Percentiles rank a stretch among this genome's conserved stretches.
Conservation (phyloP, 345 rosid species). For the Salix suchowensis region DNA sequence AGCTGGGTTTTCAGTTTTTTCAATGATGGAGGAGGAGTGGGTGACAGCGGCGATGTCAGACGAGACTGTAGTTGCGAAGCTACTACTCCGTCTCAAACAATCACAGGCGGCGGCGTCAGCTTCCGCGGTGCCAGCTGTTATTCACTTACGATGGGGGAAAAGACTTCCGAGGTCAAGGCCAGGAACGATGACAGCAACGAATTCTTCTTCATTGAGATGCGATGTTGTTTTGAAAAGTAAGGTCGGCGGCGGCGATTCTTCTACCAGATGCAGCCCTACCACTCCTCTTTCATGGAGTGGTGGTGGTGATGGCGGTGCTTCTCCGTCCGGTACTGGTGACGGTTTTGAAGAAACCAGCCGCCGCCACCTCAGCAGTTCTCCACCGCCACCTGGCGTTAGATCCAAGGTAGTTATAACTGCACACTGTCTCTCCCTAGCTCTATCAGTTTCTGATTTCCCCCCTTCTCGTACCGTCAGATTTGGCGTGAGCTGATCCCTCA, state of each 20-base stretch:
- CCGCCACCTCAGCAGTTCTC: constrained; percentile 19
- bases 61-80: constrained; percentile 59
- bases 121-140: constrained; percentile 32
- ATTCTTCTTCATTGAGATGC: constrained; percentile 9
- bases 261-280: constrained; percentile 32
- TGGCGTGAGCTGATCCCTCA: constrained; percentile 15
- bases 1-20: too few relatives aligned
- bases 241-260: constrained; percentile 4
- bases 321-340: constrained; percentile 58
- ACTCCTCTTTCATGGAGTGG: constrained; percentile 36
- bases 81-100: constrained; percentile 51
- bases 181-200: background rate
- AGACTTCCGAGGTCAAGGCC: constrained; percentile 25
- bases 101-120: constrained; percentile 23
- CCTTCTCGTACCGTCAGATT: background rate
- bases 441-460: background rate
- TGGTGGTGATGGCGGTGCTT: constrained; percentile 25
- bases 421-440: background rate
- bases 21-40: constrained; percentile 56
- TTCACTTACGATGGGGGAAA: constrained; percentile 27
- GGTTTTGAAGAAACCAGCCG: constrained; percentile 59
- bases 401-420: constrained; percentile 46
- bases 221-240: constrained; percentile 10
- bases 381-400: constrained; percentile 50
- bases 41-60: constrained; percentile 65